These are phyloP conservation scores for Beauveria sp. DNA, from an alignment of 2,329 filamentous ascomycete genomes.

Conservation along the genomic window DNA sequence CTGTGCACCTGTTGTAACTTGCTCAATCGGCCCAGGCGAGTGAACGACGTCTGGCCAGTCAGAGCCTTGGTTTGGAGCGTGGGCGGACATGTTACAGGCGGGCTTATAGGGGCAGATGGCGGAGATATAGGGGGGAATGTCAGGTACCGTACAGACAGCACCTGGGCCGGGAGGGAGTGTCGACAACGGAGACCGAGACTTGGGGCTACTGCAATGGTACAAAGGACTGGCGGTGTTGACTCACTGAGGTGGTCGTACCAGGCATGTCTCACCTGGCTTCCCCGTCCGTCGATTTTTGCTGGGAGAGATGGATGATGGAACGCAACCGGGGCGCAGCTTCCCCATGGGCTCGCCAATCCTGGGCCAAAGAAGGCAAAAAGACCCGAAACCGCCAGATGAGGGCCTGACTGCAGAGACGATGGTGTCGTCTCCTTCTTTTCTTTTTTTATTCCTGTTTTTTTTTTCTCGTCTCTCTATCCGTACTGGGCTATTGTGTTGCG, in stretches of 20 bases:
- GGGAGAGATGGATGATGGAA: background rate
- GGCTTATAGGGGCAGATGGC: too few species aligned
- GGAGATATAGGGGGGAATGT: too few species aligned
- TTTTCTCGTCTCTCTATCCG: background rate
- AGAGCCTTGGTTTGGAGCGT: background rate
- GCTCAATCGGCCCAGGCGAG: too few species aligned
- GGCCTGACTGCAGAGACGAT: background rate
- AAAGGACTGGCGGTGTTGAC: background rate
- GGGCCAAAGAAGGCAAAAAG: slow-evolving; percentile 8
- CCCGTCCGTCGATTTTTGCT: background rate
- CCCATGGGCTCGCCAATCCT: slow-evolving; percentile 11
- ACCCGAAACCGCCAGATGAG: slow-evolving; percentile 6
- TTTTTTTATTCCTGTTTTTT: background rate
- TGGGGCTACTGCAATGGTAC: background rate
- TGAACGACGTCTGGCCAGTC: too few species aligned
- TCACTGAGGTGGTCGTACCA: background rate
- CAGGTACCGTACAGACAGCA: too few species aligned
- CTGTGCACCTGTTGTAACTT: background rate
- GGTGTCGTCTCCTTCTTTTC: background rate
- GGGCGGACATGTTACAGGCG: too few species aligned
- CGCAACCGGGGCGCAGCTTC: slow-evolving; percentile 3
- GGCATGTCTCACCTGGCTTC: background rate
- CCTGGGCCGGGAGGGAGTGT: too few species aligned
- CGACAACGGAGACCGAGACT: too few species aligned
- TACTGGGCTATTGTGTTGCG: too few species aligned